phyloP scores from a whole-genome alignment of 768 basidiomycete genomes.

The Collybia sordida region DNA sequence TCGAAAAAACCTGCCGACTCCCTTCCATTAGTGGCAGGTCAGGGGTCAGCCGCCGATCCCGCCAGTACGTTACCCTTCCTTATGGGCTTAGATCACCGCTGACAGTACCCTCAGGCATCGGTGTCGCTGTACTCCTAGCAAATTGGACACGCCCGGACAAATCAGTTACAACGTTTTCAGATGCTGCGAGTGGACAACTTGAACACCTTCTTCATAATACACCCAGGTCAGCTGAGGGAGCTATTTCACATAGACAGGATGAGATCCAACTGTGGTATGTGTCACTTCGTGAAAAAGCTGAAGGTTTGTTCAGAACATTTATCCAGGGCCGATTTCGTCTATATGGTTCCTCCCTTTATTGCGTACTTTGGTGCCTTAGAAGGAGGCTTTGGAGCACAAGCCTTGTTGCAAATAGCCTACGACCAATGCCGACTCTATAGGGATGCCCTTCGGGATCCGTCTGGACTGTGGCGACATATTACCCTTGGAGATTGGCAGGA shows the following conservation, averaged over 20 bases:
- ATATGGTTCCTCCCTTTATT: constrained; percentile 66
- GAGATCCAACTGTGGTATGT: constrained; percentile 54
- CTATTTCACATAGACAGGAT: constrained; percentile 56
- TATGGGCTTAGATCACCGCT: constrained; percentile 3
- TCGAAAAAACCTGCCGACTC: constrained; percentile 31
- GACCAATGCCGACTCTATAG: constrained; percentile 59
- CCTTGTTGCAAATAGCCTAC: constrained; percentile 48
- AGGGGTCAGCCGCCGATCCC: constrained; percentile 61
- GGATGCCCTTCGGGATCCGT: constrained; percentile 44
- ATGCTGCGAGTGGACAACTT: constrained; percentile 46
- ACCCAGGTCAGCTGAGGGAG: constrained; percentile 47
- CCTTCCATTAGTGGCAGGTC: constrained; percentile 40
- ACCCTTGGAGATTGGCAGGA: constrained; percentile 45
- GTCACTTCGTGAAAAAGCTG: not conserved
- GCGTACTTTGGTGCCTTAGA: constrained; percentile 61
- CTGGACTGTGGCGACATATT: constrained; percentile 59
- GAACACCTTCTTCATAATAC: constrained; percentile 43
- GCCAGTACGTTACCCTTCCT: constrained; percentile 38
- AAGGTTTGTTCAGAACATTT: constrained; percentile 1
- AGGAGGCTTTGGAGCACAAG: constrained; percentile 29
- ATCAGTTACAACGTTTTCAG: constrained; percentile 31
- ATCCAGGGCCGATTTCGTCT: constrained; percentile 55
- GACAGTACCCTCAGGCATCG: constrained; percentile 39
- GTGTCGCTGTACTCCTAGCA: constrained; percentile 47
- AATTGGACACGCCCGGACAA: constrained; percentile 48